phyloP scores from a whole-genome alignment of 1,284 basidiomycete species.

The Leccinum pachyderme region DNA sequence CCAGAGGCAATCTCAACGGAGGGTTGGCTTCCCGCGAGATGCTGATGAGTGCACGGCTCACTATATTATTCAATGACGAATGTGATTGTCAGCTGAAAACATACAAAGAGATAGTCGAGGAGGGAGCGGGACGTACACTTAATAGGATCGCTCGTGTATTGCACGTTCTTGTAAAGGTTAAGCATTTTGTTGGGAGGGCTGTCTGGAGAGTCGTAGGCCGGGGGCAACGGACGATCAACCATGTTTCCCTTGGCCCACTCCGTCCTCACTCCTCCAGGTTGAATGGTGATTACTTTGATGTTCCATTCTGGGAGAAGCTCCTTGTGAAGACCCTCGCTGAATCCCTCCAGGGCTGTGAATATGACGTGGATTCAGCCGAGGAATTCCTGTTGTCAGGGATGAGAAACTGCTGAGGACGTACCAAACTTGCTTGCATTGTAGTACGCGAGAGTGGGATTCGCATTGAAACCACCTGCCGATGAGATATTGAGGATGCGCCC shows the following conservation, averaged over 20 bases:
- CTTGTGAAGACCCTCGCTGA: constrained; percentile 21
- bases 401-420: constrained; percentile 1
- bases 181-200: constrained; percentile 19
- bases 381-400: too few relatives aligned
- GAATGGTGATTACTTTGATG: constrained; percentile 22
- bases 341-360: constrained; percentile 22
- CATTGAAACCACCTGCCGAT: constrained; percentile 20
- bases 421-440: constrained; percentile 28
- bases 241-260: constrained; percentile 25
- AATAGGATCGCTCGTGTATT: constrained; percentile 2
- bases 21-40: constrained; percentile 22
- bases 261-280: constrained; percentile 24
- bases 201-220: constrained; percentile 15
- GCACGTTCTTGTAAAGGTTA: constrained; percentile 7
- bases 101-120: too few relatives aligned
- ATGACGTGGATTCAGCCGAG: background rate
- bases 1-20: constrained; percentile 23
- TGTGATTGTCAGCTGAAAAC: background rate
- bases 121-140: constrained; percentile 19
- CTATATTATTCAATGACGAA: constrained; percentile 11
- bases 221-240: constrained; percentile 16
- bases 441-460: constrained; percentile 17
- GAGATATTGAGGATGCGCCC: constrained; percentile 27
- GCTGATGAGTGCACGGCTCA: constrained; percentile 15
- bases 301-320: constrained; percentile 27